These are phyloP conservation scores for Cercospora beticola DNA, from an alignment of 2,329 filamentous ascomycete genomes.

Conservation along the genomic window DNA sequence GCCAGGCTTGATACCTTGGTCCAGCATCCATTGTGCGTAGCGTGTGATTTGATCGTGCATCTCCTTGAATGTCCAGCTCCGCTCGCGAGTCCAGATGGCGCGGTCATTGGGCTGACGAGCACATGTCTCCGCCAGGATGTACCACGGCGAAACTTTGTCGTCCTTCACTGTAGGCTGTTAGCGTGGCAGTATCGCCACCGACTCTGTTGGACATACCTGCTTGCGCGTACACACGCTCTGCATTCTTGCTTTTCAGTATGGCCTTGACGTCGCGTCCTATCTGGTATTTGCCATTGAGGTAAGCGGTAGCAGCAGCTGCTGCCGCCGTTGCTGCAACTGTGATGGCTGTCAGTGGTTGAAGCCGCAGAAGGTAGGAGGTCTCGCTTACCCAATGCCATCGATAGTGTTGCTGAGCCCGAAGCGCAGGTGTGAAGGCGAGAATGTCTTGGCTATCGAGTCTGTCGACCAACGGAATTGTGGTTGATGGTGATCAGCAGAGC, in stretches of 20 bases:
- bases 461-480: not conserved
- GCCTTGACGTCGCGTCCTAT: slow-evolving; percentile 58
- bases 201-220: slow-evolving; percentile 44
- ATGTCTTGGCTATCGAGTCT: not conserved
- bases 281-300: slow-evolving; percentile 69
- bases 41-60: slow-evolving; percentile 55
- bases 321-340: slow-evolving; percentile 24
- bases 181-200: not conserved
- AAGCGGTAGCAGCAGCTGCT: slow-evolving; percentile 44
- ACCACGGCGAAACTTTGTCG: slow-evolving; percentile 31
- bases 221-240: slow-evolving; percentile 49
- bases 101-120: slow-evolving; percentile 48
- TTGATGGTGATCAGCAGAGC: not conserved
- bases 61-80: slow-evolving; percentile 57
- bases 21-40: slow-evolving; percentile 62
- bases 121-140: slow-evolving; percentile 30
- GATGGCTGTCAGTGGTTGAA: not conserved
- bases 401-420: not conserved
- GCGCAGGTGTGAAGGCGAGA: not conserved
- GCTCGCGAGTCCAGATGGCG: slow-evolving; percentile 65
- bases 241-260: slow-evolving; percentile 47
- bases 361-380: not conserved
- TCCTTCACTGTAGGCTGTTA: slow-evolving; percentile 16
- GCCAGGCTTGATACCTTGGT: slow-evolving; percentile 34
- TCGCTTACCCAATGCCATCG: slow-evolving; percentile 8